Base-by-base conservation (phyloP, 2,329 filamentous ascomycete species). In the Fusarium sp. region DNA sequence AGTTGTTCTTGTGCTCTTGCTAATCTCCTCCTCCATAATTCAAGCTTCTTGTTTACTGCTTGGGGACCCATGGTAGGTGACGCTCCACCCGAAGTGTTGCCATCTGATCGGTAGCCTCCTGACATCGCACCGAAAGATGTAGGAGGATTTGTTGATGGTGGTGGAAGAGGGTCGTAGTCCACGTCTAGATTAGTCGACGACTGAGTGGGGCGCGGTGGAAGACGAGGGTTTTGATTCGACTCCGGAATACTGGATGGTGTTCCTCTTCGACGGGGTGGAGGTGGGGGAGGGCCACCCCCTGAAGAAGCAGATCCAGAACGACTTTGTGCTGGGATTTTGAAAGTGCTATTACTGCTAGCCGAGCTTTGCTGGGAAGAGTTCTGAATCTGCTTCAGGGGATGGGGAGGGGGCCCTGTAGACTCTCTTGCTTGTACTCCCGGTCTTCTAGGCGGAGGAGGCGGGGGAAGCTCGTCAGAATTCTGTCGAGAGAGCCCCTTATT, bases 11-110 rank as follows among this genome's bases (percentile, higher is more conserved):
- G 88, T 5, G 92, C 92, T 44, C 87, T 82, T 41, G 85, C 85
- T 80, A 92, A 87, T 40, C 92, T 82, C 57, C 89, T 85, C 65
- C 85, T 83, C 92, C 92, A 96, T 47, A 93, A 75, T 62, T 91
- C 89, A 57, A 93, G 82, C 69, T 92, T 91, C 80, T 91, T 93
- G 77, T 88, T 92, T 13, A 80, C 75, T 5, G 67, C 72, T 54
- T 76, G 74, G 3, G 82, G 78, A 1, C 77, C 76, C 18, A 78
- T 59, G 0, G 70, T 77, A 2, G 79, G 79, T 3, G 79, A 81
- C 1, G 75, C 67, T 6, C 47, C 76, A 0, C 76, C 75, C 28
- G 80, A 79, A 4, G 79, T 78, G 4, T 73, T 74, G 11, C 59
- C 70, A n/a, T 76, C 74, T 3, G 79, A 79, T 7, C 76, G 71